Evolutionary conservation across 169 alveolate species (phyloP), one percentile per base, ranked within the genome.

Genomic region (Amoebophrya sp.): DNA sequence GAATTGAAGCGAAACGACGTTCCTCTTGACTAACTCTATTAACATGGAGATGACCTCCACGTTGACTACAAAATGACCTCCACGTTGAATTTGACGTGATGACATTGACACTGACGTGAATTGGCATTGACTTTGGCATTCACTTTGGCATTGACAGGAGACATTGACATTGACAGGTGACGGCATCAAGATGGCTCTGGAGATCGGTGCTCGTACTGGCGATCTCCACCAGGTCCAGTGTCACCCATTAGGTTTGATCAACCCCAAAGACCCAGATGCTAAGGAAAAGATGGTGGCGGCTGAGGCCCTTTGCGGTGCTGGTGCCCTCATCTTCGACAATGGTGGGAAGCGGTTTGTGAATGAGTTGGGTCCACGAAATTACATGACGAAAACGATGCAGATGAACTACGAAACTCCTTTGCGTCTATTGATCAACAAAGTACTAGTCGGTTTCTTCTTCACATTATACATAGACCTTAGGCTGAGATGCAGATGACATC

Each of bases 221-320:
- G 96, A 95, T 91, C 91, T 93, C 78, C 93, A 92, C 89, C 92
- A 93, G 90, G 95, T 93, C 26, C 94, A 95, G 93, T 93, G 94
- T 23, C 94, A 93, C 92, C 96, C 96, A 10, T 93, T 95, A 36
- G 92, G 95, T 36, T 93, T 91, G 92, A 95, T 93, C 23, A 91
- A 93, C 91, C 92, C 91, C 39, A 78, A 83, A 0, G 92, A 93
- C 91, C 92, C 95, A 41, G 93, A 78, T 91, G 90, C 92, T 36
- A 93, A 91, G 90, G 83, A 90, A 89, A 78, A 34, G 41, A 77
- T 92, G 91, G 41, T 95, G 47, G 95, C 95, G 29, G 95, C 95
- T 78, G 96, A 95, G 90, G 93, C 93, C 90, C 93, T 94, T 18
- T 91, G 96, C 40, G 95, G 94, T 77, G 78, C 93, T 38, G 96